Base-by-base conservation (phyloP, 1,284 basidiomycete genomes). In the Garcileccinum viscosum region DNA sequence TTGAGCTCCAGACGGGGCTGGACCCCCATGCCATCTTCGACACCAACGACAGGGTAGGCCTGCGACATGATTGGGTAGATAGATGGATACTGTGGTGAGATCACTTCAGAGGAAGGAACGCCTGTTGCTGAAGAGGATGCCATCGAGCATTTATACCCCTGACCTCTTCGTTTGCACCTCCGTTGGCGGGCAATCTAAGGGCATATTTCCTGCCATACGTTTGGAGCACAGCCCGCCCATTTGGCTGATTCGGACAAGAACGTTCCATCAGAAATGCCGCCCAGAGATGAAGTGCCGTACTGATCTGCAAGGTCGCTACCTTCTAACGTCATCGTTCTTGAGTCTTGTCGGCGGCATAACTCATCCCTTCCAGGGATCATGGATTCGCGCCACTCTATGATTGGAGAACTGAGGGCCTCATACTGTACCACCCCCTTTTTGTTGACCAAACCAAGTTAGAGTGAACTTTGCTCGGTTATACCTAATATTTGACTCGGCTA, bases 1-100 rank as follows among this genome's bases (percentile, higher is more conserved):
- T 59, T 63, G 35, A 74, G 22, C 37, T 73, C 74, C 4, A 69
- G 65, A 65, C 74, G 74, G 9, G 35, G 63, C 22, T 73, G 72
- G 32, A 69, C 19, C 24, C 70, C 67, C 4, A 61, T 33, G 35
- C 8, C 60, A 38, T 61, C 60, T 8, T n/a, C 17, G 2, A 58
- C 4, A 19, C 72, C 70, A 14, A 62, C 24, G 14, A 73, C 14
- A 4, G 59, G 67, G 22, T 73, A 73, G 4, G 59, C n/a, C 24
- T 69, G 35, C 30, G 67, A 30, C 74, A 75, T 66, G 60, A 44
- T 65, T 22, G 4, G 14, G 44, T 56, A 37, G 32, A 58, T 56
- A 37, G 32, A 58, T 15, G 33, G 38, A 33, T 24, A 42, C 33
- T 27, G 27, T 24, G 22, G 27, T 50, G 63, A 56, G 50, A n/a